Evolutionary conservation across 1,284 basidiomycete species (phyloP), one percentile per base, ranked within the genome.

Genomic region (Pisolithus thermaeus): DNA sequence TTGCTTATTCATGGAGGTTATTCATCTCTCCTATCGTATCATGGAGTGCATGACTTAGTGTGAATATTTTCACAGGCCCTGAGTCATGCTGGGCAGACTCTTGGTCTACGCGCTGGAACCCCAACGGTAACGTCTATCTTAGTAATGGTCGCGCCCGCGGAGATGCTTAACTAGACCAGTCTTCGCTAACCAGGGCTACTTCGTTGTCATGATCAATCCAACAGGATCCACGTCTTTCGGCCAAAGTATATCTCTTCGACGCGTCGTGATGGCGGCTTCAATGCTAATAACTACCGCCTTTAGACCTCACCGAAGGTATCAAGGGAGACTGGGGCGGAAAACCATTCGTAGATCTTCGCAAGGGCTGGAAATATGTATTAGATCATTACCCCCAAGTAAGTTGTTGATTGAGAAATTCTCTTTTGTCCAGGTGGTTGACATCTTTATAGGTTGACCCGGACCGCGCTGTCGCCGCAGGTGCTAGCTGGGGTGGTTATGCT

Each of bases 101-200:
- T 54, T 92, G 91, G 90, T 86, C 82, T 2, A 90, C 83, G 32
- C 73, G 91, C 46, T 97, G 92, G 92, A 96, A 96, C 68, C 87
- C 84, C 0, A 89, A 92, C 58, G 75, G 86, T 86, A 54, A 52
- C 70, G 55, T 43, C 41, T 32, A 7, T 5, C 25, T 11, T 18
- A n/a, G n/a, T n/a, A n/a, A 37, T 44, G 4, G 2, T 23, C 32
- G 20, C 23, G 12, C 9, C 39, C 6, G 42, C 28, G 43, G 32
- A 30, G 48, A 53, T 32, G 9, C 37, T 20, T 16, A 37, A 4
- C 12, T 25, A 36, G 7, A 48, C 11, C 46, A 87, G 84, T 88
- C 6, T 90, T 90, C 58, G 79, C 87, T 7, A 82, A 82, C 60
- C 89, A 91, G 62, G 91, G 92, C 0, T 96, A 95, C 67, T 84